phyloP scores from a whole-genome alignment of 2,329 filamentous ascomycete species.

The Cadophora sp. region DNA sequence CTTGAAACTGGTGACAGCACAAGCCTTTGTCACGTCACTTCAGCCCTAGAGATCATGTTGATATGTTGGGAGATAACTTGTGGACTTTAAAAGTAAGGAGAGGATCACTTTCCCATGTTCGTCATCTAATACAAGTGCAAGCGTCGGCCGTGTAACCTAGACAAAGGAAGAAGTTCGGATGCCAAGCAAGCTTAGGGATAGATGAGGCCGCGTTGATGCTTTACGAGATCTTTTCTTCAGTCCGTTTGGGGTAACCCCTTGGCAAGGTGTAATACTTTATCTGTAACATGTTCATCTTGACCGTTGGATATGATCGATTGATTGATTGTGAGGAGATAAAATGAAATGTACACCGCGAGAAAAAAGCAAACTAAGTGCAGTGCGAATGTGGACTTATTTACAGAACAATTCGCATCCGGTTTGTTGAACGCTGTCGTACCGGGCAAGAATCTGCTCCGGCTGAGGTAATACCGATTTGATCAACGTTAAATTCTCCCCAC shows the following conservation, averaged over 20 bases:
- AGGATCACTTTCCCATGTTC: neutral
- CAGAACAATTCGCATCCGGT: neutral
- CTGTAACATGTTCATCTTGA: neutral
- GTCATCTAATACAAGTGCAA: neutral
- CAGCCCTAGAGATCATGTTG: neutral
- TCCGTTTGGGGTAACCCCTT: neutral
- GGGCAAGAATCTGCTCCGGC: neutral
- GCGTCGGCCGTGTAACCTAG: neutral
- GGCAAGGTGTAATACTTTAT: neutral
- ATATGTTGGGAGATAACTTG: neutral
- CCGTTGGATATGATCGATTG: neutral
- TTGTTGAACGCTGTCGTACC: neutral
- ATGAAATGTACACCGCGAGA: neutral
- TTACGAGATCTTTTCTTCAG: neutral
- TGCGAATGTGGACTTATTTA: neutral
- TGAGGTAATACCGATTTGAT: neutral
- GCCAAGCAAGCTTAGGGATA: neutral
- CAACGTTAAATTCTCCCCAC: neutral
- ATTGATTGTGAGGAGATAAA: too few relatives aligned
- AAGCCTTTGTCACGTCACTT: neutral
- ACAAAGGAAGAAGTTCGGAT: neutral
- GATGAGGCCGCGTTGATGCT: neutral
- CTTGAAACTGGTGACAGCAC: neutral
- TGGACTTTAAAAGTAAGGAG: neutral
- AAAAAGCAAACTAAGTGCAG: neutral